Evolutionary conservation across 1,284 basidiomycete genomes (phyloP).

Genomic region (Tremellales sp.): DNA sequence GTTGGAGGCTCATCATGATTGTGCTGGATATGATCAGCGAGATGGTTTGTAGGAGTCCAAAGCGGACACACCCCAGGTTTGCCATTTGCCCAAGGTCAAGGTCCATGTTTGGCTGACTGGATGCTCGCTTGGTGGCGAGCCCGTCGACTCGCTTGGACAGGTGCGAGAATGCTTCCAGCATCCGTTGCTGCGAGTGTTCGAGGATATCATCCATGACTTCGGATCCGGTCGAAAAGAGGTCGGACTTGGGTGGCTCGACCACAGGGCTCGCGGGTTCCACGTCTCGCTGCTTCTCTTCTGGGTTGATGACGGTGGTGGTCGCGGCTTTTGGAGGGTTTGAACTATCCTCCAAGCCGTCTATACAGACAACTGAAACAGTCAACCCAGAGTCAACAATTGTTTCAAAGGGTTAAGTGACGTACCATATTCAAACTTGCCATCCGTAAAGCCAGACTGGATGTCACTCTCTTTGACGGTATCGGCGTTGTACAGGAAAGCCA

Average conservation of each 20-base stretch:
- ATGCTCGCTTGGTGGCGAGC: not conserved
- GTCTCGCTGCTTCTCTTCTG: not conserved
- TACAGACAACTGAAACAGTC: constrained; percentile 35
- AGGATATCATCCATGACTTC: constrained; percentile 47
- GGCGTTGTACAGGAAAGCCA: constrained; percentile 38
- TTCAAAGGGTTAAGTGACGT: constrained; percentile 21
- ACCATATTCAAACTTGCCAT: constrained; percentile 48
- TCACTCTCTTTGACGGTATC: constrained; percentile 31
- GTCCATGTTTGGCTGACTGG: too few relatives aligned
- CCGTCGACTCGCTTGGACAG: constrained; percentile 33
- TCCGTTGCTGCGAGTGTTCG: constrained; percentile 41
- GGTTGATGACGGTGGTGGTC: not conserved
- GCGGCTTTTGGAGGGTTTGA: constrained; percentile 9
- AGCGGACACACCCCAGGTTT: not conserved
- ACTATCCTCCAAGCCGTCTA: constrained; percentile 25
- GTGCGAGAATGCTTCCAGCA: constrained; percentile 42
- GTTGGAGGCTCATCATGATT: too few relatives aligned
- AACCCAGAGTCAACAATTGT: too few relatives aligned
- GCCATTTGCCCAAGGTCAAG: not conserved
- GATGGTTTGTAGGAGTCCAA: not conserved
- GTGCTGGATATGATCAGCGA: too few relatives aligned
- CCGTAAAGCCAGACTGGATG: constrained; percentile 43
- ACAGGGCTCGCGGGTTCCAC: not conserved
- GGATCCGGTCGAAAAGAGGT: constrained; percentile 30
- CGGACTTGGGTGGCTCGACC: not conserved